Evolutionary conservation across 1,139 yeast genomes (phyloP).

Genomic region (Zygosaccharomyces pseudobailii): DNA sequence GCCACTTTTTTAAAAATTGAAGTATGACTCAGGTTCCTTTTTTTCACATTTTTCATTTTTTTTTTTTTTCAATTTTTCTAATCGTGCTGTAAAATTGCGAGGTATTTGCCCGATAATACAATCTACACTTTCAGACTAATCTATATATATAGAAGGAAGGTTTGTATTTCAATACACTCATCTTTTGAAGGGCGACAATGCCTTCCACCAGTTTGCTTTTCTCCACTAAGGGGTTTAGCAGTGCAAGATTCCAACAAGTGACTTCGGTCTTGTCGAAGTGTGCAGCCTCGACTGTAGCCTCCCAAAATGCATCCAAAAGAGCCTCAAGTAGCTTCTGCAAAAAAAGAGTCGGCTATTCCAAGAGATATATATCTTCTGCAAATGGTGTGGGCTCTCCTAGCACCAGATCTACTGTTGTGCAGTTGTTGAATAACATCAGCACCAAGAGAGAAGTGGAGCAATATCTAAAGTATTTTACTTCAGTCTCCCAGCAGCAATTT

Average conservation of each 20-base stretch:
- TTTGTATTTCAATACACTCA: background rate
- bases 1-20: too few species aligned
- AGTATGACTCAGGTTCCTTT: background rate
- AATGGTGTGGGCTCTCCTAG: constrained; percentile 31
- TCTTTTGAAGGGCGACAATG: constrained; percentile 10
- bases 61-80: constrained; percentile 5
- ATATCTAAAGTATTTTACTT: constrained; percentile 90
- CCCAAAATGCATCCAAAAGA: constrained; percentile 3
- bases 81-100: constrained; percentile 4
- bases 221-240: constrained; percentile 23
- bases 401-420: constrained; percentile 92
- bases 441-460: constrained; percentile 97
- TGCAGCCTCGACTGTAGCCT: constrained; percentile 7
- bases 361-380: constrained; percentile 21
- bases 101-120: background rate
- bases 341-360: constrained; percentile 27
- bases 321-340: constrained; percentile 9
- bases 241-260: constrained; percentile 18
- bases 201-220: constrained; percentile 26
- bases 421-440: constrained; percentile 88
- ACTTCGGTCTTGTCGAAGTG: constrained; percentile 16
- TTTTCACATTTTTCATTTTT: background rate
- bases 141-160: background rate
- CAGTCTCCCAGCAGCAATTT: constrained; percentile 92
- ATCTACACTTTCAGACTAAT: background rate